Evolutionary conservation across 176 grass and related monocot genomes (phyloP).

Genomic region (Ampelocalamus luodianensis): DNA sequence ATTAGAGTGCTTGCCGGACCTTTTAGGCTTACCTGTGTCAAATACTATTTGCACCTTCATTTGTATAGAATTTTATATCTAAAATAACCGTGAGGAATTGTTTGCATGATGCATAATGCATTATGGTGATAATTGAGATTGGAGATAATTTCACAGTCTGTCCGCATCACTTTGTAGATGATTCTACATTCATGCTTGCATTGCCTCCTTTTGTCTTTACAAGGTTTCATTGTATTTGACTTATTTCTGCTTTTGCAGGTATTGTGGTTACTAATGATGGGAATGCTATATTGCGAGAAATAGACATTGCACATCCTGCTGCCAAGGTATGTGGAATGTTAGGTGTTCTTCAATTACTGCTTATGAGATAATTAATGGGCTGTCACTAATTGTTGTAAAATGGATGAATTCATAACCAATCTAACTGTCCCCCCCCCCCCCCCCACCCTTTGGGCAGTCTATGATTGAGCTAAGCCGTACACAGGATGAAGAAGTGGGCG

Average conservation of each 20-base stretch:
- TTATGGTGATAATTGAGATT: slow-evolving; percentile 4
- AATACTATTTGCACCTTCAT: slow-evolving; percentile 1
- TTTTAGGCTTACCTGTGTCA: not conserved
- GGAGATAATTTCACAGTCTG: slow-evolving; percentile 7
- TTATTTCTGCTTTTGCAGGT: slow-evolving; percentile 52
- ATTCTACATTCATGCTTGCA: slow-evolving; percentile 10
- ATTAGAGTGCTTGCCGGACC: not conserved
- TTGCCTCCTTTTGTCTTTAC: not conserved
- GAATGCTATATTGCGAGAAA: slow-evolving; percentile 94
- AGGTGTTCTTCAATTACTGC: not conserved
- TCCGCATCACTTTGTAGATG: not conserved
- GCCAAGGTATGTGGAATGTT: slow-evolving; percentile 67
- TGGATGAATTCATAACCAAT: not conserved
- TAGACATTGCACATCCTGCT: slow-evolving; percentile 97
- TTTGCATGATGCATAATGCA: not conserved
- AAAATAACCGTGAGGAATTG: not conserved
- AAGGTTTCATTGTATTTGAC: slow-evolving; percentile 30
- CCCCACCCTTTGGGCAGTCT: slow-evolving; percentile 45
- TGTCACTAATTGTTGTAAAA: not conserved
- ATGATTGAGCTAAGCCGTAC: slow-evolving; percentile 99
- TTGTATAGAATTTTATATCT: slow-evolving; percentile 5
- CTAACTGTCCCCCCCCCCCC: not conserved
- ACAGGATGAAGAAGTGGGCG: slow-evolving; percentile 98
- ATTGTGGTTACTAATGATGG: slow-evolving; percentile 99
- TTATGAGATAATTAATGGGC: not conserved